A percentile compares a stretch with the other conserved stretches of the same genome.
Evolutionary conservation across 352 stramenopile species (phyloP).

Genomic region (Phytophthora hibernalis): DNA sequence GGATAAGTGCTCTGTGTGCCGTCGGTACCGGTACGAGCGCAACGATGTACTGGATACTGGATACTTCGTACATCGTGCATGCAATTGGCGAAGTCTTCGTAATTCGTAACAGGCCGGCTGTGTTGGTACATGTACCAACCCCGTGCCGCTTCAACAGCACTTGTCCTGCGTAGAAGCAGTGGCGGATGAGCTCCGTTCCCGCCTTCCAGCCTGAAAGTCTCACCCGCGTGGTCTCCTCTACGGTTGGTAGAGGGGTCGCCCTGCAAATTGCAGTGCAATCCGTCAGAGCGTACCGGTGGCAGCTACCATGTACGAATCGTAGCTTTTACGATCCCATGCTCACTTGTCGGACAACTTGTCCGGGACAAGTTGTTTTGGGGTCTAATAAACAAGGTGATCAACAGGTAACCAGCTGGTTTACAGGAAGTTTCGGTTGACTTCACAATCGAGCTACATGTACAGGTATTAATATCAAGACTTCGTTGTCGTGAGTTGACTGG

Average conservation of each 20-base stretch:
- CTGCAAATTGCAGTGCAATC: slow-evolving; percentile 4
- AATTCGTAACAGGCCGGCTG: background rate
- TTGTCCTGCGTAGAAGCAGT: slow-evolving; percentile 11
- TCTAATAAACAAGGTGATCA: slow-evolving; percentile 21
- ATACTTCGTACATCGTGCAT: slow-evolving; percentile 1
- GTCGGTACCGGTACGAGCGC: no score
- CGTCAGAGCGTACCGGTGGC: slow-evolving; percentile 2
- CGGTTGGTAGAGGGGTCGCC: slow-evolving; percentile 5
- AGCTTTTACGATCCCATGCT: no score
- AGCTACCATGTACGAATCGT: background rate
- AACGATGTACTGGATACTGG: no score
- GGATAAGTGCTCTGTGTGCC: no score
- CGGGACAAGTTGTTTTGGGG: no score
- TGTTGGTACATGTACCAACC: background rate
- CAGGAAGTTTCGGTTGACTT: slow-evolving; percentile 12
- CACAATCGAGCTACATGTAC: no score
- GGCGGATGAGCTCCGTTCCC: slow-evolving; percentile 16
- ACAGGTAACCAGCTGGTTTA: background rate
- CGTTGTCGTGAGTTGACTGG: background rate
- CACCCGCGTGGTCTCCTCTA: slow-evolving; percentile 30
- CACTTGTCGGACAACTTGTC: no score
- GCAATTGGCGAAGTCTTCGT: background rate
- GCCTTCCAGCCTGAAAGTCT: slow-evolving; percentile 15
- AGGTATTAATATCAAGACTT: background rate
- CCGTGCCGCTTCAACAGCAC: background rate